Base-by-base conservation (phyloP, 345 rosid species). In the Tarenaya hassleriana region DNA sequence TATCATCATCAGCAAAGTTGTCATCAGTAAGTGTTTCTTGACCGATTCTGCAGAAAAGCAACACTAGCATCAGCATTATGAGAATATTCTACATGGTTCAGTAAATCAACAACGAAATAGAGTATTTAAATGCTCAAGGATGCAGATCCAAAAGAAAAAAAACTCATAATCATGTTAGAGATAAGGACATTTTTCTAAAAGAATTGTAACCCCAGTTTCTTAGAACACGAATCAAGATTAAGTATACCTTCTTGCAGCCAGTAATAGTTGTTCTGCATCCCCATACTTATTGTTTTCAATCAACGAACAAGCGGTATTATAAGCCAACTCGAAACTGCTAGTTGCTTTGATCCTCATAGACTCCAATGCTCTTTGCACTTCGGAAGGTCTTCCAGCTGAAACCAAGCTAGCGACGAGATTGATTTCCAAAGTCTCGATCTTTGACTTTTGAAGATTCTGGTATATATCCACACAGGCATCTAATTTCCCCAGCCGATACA, bases 201-300 rank as follows among this genome's bases (percentile, higher is more conserved):
- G 16, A 5, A 56, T 1, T 14, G 19, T 10, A 7, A 4, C 35
- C 14, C 11, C 16, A 10, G 19, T 10, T 24, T 37, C 20, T 46
- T 4, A 10, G 38, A 21, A n/a, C 7, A 50, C 5, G 24, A 17
- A 9, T 40, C 52, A 42, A 47, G 12, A 49, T 4, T 50, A 31
- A 40, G 27, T 39, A 16, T 76, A 84, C 98, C 98, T 88, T 66
- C 67, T 77, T 7, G 97, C 95, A 9, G 81, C 56, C 34, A 85
- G 76, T 72, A 92, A 69, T 32, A 92, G 86, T 52, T 84, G 86
- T 68, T 92, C 98, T 1, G 98, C 97, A 61, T 88, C 95, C 8
- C 69, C 33, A 48, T 70, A 70, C 58, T 76, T 76, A 39, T 73
- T 64, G 50, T 58, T 69, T 62, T 85, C 95, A 59, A 88, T 75